phyloP scores from a whole-genome alignment of 345 rosid genomes.

The Populus pruinosa region DNA sequence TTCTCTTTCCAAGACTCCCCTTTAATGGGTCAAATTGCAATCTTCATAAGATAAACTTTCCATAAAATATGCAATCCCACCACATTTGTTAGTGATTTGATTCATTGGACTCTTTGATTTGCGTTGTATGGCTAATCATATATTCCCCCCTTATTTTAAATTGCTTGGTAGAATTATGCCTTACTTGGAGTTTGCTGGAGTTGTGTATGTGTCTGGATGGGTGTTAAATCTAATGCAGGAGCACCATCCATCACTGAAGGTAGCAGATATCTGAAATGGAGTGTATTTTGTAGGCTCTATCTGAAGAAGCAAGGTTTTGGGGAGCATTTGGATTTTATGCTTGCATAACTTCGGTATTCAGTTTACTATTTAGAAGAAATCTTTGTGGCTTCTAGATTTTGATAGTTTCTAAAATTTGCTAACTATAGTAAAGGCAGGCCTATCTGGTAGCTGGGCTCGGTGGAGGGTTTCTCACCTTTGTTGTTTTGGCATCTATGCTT shows the following conservation, averaged over 20 bases:
- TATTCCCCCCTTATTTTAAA: not conserved
- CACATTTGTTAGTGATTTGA: not conserved
- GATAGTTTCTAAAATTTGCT: slow-evolving; percentile 17
- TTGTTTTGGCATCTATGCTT: slow-evolving; percentile 60
- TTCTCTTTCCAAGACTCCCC: not conserved
- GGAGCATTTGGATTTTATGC: slow-evolving; percentile 93
- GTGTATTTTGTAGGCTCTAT: slow-evolving; percentile 51
- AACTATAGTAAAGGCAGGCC: slow-evolving; percentile 50
- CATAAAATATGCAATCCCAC: not conserved
- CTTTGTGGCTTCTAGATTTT: not conserved
- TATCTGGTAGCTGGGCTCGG: slow-evolving; percentile 70
- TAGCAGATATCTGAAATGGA: slow-evolving; percentile 18
- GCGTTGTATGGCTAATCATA: not conserved
- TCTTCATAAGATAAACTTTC: not conserved
- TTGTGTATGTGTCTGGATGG: not conserved
- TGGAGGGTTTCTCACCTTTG: slow-evolving; percentile 86
- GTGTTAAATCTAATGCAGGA: not conserved
- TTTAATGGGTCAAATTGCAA: not conserved
- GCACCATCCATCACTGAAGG: not conserved
- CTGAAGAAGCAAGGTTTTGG: slow-evolving; percentile 90
- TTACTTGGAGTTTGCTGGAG: not conserved
- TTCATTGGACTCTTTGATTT: not conserved
- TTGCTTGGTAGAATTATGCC: not conserved
- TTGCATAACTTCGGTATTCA: slow-evolving; percentile 59
- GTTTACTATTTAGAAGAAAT: not conserved